Percentiles rank a stretch among this genome's conserved stretches.
Evolutionary conservation across 441 rosid species (phyloP).

Genomic region (Dalechampia spathulata): DNA sequence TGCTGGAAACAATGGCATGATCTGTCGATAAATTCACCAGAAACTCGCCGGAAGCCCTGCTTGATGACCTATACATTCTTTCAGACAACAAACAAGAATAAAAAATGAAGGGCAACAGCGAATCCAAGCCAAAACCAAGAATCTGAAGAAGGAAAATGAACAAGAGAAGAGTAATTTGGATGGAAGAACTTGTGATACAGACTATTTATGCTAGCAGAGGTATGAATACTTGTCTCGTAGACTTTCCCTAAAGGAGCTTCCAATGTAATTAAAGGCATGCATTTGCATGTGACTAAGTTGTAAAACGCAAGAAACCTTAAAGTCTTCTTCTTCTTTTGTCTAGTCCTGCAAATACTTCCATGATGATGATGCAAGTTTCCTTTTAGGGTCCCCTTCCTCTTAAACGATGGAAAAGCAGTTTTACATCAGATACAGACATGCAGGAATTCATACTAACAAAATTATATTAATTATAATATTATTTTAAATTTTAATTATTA

Average conservation of each 20-base stretch:
- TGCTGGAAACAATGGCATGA: conserved; percentile 8
- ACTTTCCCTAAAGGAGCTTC: conserved; percentile 17
- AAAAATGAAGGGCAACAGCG: background rate
- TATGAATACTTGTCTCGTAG: background rate
- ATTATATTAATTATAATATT: no score
- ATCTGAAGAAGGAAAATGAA: background rate
- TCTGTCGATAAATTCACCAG: conserved; percentile 25
- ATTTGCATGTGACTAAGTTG: background rate
- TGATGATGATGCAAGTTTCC: no score
- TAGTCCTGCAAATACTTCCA: no score
- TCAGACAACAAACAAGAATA: background rate
- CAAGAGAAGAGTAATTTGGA: background rate
- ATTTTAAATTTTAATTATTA: no score
- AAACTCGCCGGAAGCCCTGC: conserved; percentile 43
- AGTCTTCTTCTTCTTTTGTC: no score
- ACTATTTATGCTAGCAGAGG: background rate
- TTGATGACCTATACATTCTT: conserved; percentile 40
- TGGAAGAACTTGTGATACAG: no score
- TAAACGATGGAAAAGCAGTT: no score
- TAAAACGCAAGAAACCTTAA: background rate
- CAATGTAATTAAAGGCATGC: conserved; percentile 17
- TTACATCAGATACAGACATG: no score
- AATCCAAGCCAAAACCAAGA: background rate
- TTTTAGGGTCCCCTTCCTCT: no score
- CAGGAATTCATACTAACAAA: no score